Percentiles rank a stretch among this genome's conserved stretches.
Evolutionary conservation across 2,329 filamentous ascomycete genomes (phyloP).

Genomic region (Calonectria henricotiae): DNA sequence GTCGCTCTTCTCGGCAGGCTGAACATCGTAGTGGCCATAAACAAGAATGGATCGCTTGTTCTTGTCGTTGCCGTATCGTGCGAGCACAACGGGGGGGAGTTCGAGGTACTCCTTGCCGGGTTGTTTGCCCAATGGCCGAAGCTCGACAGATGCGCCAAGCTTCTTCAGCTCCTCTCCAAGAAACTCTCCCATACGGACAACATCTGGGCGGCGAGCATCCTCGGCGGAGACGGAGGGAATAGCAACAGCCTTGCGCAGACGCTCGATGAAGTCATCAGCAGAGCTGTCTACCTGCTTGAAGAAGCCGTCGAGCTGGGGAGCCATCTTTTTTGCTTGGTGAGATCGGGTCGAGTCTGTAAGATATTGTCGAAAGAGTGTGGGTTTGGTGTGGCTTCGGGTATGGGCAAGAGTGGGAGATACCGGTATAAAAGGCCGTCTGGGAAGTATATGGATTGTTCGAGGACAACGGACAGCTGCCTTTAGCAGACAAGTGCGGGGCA

Average conservation of each 20-base stretch:
- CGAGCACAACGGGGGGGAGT: slow-evolving; percentile 92
- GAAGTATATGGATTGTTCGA: slow-evolving; percentile 45
- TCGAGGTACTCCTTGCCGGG: slow-evolving; percentile 91
- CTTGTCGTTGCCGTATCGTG: slow-evolving; percentile 91
- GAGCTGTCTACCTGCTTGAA: slow-evolving; percentile 92
- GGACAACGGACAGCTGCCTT: slow-evolving; percentile 52
- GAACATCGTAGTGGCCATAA: slow-evolving; percentile 99
- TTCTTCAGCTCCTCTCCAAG: slow-evolving; percentile 86
- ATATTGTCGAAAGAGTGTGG: slow-evolving; percentile 61
- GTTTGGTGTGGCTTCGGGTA: slow-evolving; percentile 39
- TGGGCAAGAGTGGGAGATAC: slow-evolving; percentile 47
- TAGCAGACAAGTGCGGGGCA: slow-evolving; percentile 66
- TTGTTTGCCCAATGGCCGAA: slow-evolving; percentile 91
- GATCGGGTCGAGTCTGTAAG: slow-evolving; percentile 69
- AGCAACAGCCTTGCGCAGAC: slow-evolving; percentile 91
- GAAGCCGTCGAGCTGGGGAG: slow-evolving; percentile 90
- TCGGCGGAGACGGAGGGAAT: slow-evolving; percentile 97
- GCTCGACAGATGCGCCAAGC: slow-evolving; percentile 90
- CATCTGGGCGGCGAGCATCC: slow-evolving; percentile 89
- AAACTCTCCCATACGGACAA: slow-evolving; percentile 96
- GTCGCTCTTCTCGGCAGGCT: slow-evolving; percentile 93
- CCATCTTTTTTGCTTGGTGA: slow-evolving; percentile 84
- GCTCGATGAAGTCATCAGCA: slow-evolving; percentile 87
- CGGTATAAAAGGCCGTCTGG: slow-evolving; percentile 47
- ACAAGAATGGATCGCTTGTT: slow-evolving; percentile 96